Evolutionary conservation across 2,329 filamentous ascomycete genomes (phyloP), one percentile per base, ranked within the genome.

Genomic region (Tolypocladium endophyticum): DNA sequence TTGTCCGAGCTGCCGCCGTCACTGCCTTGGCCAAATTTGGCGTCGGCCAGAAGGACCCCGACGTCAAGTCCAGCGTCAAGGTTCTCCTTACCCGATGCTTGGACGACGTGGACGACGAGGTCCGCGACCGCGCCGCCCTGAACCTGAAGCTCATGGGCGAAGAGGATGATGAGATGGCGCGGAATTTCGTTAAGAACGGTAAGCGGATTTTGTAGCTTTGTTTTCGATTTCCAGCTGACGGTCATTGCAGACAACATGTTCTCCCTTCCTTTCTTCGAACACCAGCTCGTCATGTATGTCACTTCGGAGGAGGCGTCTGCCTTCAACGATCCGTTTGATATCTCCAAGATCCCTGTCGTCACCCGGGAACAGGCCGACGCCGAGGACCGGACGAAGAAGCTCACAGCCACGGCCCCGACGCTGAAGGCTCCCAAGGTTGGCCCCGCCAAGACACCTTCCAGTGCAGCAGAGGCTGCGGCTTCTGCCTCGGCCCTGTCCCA

Each of bases 21-120:
- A 97, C 94, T 30, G 94, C 94, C 3, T 77, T 99, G 63, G 91
- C 93, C 68, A 99, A 97, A 75, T 99, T 99, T 70, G 94, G 94
- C 68, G 93, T 97, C 61, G 92, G 90, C 39, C 94, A 97, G 75
- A 92, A 95, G 76, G 94, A 97, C 70, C 87, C 90, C 0, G 94
- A 99, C 73, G 91, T 99, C 69, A 97, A 97, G 85, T 87, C 90
- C 67, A 97, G 92, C 72, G 93, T 99, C 58, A 85, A 88, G 64
- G 94, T 99, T 56, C 83, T 99, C 55, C 87, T 99, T 41, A 95
- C 89, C 33, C 85, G 94, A 71, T 99, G 94, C 74, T 77, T 99
- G 67, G 94, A 99, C 73, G 94, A 99, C 72, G 92, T 92, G 4
- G 94, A 99, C 74, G 94, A 99, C 69, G 94, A 99, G 77, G 94